Percentiles rank a stretch among this genome's conserved stretches.
Conservation (phyloP, 1,284 basidiomycete genomes). For the Cryptococcus maquisensis region DNA sequence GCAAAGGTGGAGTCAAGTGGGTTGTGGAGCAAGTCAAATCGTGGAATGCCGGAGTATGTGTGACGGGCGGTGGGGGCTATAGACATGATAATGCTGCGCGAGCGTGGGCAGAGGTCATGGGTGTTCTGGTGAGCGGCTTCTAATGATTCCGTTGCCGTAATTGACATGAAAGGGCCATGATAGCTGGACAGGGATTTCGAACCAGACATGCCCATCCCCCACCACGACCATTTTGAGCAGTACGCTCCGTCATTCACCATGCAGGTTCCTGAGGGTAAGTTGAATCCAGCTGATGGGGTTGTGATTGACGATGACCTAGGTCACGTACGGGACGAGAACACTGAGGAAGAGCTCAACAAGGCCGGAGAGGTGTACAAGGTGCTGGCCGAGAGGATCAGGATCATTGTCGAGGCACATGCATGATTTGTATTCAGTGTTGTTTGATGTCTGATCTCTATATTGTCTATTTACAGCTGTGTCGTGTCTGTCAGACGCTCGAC, state of each 20-base stretch:
- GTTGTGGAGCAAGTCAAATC: constrained; percentile 58
- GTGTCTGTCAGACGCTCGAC: too few relatives aligned
- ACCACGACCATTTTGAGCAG: constrained; percentile 62
- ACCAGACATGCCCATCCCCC: constrained; percentile 63
- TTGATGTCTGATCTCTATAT: neutral
- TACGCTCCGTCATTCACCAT: constrained; percentile 76
- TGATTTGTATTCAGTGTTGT: neutral
- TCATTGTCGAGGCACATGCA: constrained; percentile 10
- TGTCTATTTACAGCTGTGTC: neutral
- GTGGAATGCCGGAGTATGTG: constrained; percentile 60
- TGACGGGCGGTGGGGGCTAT: constrained; percentile 65
- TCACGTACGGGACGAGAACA: constrained; percentile 68
- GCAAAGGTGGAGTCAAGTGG: constrained; percentile 66
- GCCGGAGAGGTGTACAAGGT: constrained; percentile 7
- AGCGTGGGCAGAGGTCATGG: constrained; percentile 77
- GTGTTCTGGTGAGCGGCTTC: constrained; percentile 58
- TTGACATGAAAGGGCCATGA: neutral
- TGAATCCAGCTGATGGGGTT: neutral
- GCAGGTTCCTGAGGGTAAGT: constrained; percentile 57
- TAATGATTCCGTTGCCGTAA: neutral
- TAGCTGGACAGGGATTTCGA: constrained; percentile 58
- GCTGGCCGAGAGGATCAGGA: constrained; percentile 10
- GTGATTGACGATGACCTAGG: constrained; percentile 47
- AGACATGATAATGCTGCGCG: constrained; percentile 73
- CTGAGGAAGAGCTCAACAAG: constrained; percentile 51